Conservation (phyloP, 1,284 basidiomycete species). For the Quambalaria eucalypti region DNA sequence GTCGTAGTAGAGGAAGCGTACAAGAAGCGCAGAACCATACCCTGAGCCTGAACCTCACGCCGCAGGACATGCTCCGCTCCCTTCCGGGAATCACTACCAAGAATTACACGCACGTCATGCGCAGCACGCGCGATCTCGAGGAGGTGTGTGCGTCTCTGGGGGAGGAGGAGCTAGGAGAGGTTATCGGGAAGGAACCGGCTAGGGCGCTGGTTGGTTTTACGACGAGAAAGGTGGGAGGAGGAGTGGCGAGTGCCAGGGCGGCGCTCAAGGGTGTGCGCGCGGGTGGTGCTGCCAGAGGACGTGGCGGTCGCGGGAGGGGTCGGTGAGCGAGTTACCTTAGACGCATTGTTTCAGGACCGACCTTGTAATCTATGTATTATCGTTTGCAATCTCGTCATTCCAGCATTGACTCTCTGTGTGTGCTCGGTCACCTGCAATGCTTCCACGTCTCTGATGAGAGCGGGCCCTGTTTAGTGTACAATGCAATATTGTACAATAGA, state of each 20-base stretch:
- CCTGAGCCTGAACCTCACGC: slow-evolving; percentile 21
- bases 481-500: too few relatives aligned
- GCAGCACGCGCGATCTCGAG: slow-evolving; percentile 64
- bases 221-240: background rate
- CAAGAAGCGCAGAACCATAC: background rate
- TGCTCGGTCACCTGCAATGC: too few relatives aligned
- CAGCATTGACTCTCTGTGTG: too few relatives aligned
- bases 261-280: too few relatives aligned
- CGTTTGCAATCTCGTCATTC: too few relatives aligned
- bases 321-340: too few relatives aligned
- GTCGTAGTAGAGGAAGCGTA: background rate
- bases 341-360: too few relatives aligned
- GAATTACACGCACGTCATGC: slow-evolving; percentile 78
- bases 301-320: too few relatives aligned
- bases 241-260: background rate
- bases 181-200: slow-evolving; percentile 75
- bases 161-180: slow-evolving; percentile 10
- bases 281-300: too few relatives aligned
- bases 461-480: too few relatives aligned
- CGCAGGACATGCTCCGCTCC: slow-evolving; percentile 49
- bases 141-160: slow-evolving; percentile 57
- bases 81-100: slow-evolving; percentile 66
- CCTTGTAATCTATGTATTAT: too few relatives aligned
- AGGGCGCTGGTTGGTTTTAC: slow-evolving; percentile 65
- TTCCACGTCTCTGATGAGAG: too few relatives aligned